phyloP scores from a whole-genome alignment of 495 filamentous ascomycete species.

The Ramalina intermedia region DNA sequence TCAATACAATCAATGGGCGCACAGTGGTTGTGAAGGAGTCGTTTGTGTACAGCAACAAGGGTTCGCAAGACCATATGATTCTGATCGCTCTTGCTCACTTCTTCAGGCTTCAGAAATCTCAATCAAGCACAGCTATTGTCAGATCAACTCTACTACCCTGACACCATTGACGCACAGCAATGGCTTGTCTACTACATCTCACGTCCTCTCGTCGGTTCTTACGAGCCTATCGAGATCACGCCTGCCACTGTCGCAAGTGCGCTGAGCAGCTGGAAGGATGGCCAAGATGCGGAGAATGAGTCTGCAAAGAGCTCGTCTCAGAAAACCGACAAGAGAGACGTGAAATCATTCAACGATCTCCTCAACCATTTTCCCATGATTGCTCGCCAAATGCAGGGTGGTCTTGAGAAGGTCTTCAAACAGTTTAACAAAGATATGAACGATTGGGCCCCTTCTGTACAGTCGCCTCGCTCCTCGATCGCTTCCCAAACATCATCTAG shows the following conservation, averaged over 20 bases:
- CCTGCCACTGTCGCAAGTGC: conserved; percentile 42
- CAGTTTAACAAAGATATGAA: conserved; percentile 79
- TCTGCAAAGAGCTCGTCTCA: conserved; percentile 15
- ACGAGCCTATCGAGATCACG: conserved; percentile 55
- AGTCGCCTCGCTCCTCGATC: conserved; percentile 39
- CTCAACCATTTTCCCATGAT: conserved; percentile 93
- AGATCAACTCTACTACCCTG: conserved; percentile 77
- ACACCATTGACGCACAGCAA: conserved; percentile 65
- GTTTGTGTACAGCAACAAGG: conserved; percentile 91
- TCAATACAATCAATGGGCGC: conserved; percentile 80
- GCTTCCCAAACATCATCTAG: conserved; percentile 15
- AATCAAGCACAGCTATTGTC: conserved; percentile 80
- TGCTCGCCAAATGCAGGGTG: conserved; percentile 88
- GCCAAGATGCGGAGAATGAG: conserved; percentile 23
- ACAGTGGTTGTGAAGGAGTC: conserved; percentile 91
- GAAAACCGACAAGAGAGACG: conserved; percentile 64
- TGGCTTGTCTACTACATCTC: conserved; percentile 98
- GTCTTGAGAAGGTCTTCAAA: conserved; percentile 76
- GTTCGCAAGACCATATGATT: conserved; percentile 28
- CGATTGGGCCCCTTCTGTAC: conserved; percentile 66
- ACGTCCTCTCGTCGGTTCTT: conserved; percentile 71
- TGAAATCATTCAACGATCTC: conserved; percentile 80
- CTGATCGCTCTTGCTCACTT: not conserved
- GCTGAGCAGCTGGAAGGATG: conserved; percentile 17
- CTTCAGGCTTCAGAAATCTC: conserved; percentile 73